Evolutionary conservation across 768 basidiomycete species (phyloP), one percentile per base, ranked within the genome.

Genomic region (Lactifluus rugatus): DNA sequence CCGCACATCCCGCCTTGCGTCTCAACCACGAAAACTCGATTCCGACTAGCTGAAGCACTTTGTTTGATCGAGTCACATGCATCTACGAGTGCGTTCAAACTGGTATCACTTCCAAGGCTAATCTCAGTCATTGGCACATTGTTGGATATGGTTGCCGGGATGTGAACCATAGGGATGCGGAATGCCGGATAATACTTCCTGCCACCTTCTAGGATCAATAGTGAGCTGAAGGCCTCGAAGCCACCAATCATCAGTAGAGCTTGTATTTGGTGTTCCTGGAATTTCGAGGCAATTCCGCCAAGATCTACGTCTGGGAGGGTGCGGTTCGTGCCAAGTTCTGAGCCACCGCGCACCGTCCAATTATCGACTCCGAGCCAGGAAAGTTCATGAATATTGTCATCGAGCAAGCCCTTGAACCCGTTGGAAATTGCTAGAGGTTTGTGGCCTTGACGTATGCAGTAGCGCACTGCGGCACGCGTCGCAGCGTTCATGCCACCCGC

Each of bases 401-500:
- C 89, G 37, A 99, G 81, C 5, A 99, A 79, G 36, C 96, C 96
- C 48, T 84, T 84, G 79, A 98, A 98, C 16, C 96, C 95, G 68
- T 97, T 99, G 75, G 95, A 85, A 57, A 99, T 82, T 0, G 85
- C 92, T 41, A 97, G 76, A n/a, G 94, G 87, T 25, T 79, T 87
- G 70, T 99, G 96, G 6, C 96, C 95, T 69, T 93, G 89, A 54
- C 83, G 81, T 62, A 93, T 74, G 70, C 93, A 97, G 74, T 93
- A 97, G 11, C 96, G 86, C 21, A 89, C 93, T 6, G 91, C 93
- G 26, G 93, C 87, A 42, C 95, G 88, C 1, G 93, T 96, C 0
- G 95, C 96, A 2, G 96, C 94, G 69, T 98, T 98, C 92, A 98
- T 97, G 9, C 96, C 96, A 47, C 95, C 95, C 2, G 96, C 96